Conservation (phyloP, 2,329 filamentous ascomycete species). For the Colletotrichum theobromicola region DNA sequence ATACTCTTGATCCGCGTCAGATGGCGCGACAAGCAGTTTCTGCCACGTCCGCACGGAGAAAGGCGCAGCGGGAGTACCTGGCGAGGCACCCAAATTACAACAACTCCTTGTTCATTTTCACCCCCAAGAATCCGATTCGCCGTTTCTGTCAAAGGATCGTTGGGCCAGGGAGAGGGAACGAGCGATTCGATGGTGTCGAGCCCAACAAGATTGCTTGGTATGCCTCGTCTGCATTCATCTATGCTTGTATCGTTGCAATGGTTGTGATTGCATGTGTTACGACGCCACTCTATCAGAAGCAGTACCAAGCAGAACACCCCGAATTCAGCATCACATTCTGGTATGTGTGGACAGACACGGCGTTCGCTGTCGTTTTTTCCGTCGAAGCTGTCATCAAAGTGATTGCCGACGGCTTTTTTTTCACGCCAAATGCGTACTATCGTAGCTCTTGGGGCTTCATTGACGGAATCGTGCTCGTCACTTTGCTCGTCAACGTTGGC, state of each 20-base stretch:
- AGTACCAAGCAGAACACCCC: conserved; percentile 72
- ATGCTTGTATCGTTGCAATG: conserved; percentile 94
- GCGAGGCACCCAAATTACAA: conserved; percentile 90
- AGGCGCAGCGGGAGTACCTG: conserved; percentile 90
- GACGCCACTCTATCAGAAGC: conserved; percentile 90
- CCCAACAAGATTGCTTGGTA: conserved; percentile 94
- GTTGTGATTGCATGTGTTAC: conserved; percentile 95
- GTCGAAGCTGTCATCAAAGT: conserved; percentile 89
- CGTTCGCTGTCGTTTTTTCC: conserved; percentile 87
- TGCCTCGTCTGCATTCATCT: conserved; percentile 90
- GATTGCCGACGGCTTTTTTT: conserved; percentile 93
- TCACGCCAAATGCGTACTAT: conserved; percentile 97
- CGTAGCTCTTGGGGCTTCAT: conserved; percentile 97
- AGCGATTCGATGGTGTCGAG: conserved; percentile 87
- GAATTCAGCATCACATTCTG: conserved; percentile 73
- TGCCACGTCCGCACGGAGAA: conserved; percentile 81
- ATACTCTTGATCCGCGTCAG: conserved; percentile 80
- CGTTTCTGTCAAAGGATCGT: conserved; percentile 88
- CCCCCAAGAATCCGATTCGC: conserved; percentile 77
- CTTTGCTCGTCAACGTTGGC: conserved; percentile 92
- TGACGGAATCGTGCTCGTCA: conserved; percentile 88
- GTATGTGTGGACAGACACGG: conserved; percentile 94
- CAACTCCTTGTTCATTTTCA: conserved; percentile 87
- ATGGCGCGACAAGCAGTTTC: conserved; percentile 92
- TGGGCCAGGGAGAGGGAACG: conserved; percentile 84